Percentiles rank a stretch among this genome's conserved stretches.
These are phyloP conservation scores for Colletotrichum falcatum DNA, from an alignment of 2,329 filamentous ascomycete genomes.

Conservation along the genomic window DNA sequence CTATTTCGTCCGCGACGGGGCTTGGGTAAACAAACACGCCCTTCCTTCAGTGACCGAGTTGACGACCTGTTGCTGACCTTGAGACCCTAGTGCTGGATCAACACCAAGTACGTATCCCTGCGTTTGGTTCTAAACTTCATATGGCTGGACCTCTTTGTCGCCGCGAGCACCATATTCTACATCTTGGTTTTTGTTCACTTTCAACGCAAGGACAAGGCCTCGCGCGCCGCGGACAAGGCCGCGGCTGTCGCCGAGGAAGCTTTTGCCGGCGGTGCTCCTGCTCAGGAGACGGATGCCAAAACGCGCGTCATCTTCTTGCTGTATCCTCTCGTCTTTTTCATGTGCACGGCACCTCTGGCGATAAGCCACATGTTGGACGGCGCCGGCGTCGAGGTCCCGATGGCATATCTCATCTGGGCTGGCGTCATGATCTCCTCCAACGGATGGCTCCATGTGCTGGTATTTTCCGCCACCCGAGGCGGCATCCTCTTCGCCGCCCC, in stretches of 20 bases:
- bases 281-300: constrained; percentile 1
- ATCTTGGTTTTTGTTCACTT: constrained; percentile 52
- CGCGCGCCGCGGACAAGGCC: background rate
- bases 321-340: constrained; percentile 71
- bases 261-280: constrained; percentile 1
- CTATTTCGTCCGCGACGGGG: constrained; percentile 65
- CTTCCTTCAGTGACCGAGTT: background rate
- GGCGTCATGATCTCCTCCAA: constrained; percentile 64
- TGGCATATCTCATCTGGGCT: constrained; percentile 62
- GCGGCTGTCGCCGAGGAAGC: background rate
- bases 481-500: constrained; percentile 48
- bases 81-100: constrained; percentile 69
- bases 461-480: constrained; percentile 54
- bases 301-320: constrained; percentile 58
- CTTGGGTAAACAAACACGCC: constrained; percentile 61
- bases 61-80: background rate
- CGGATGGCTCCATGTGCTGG: constrained; percentile 57
- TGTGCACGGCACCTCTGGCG: constrained; percentile 71
- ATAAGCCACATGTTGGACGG: constrained; percentile 69
- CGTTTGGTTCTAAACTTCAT: constrained; percentile 72
- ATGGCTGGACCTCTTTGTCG: constrained; percentile 65
- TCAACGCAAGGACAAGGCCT: constrained; percentile 25
- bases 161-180: constrained; percentile 52
- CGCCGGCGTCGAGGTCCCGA: constrained; percentile 59
- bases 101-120: constrained; percentile 60